Conservation (phyloP, 192 early-diverging fungal species). For the Coemansia sp. region DNA sequence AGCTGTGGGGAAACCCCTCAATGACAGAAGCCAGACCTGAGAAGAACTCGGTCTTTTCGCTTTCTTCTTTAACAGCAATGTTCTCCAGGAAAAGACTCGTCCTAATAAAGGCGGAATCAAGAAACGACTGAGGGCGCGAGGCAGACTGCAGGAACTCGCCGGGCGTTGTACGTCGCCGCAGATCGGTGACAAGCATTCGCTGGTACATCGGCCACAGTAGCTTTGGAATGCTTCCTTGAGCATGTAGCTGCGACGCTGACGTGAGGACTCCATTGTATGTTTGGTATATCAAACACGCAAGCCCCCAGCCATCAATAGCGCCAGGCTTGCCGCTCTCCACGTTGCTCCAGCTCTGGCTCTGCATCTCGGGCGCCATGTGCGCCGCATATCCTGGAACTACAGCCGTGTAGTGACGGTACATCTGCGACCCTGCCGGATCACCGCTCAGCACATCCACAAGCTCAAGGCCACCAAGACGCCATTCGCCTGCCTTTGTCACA, state of each 20-base stretch:
- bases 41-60: constrained; percentile 83
- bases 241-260: constrained; percentile 53
- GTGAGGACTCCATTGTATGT: constrained; percentile 69
- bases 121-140: constrained; percentile 62
- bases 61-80: constrained; percentile 85
- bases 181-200: constrained; percentile 60
- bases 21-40: constrained; percentile 73
- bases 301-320: constrained; percentile 80
- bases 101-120: constrained; percentile 82
- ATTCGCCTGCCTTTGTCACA: constrained; percentile 90
- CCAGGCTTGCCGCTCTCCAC: constrained; percentile 23
- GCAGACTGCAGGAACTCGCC: constrained; percentile 71
- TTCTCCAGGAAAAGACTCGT: constrained; percentile 88
- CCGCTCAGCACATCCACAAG: constrained; percentile 70
- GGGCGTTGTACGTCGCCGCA: constrained; percentile 64
- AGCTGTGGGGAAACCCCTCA: constrained; percentile 77
- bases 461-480: constrained; percentile 93
- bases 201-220: constrained; percentile 63
- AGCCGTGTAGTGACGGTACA: constrained; percentile 25
- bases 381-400: constrained; percentile 41
- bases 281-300: constrained; percentile 81
- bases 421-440: constrained; percentile 12
- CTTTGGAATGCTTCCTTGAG: constrained; percentile 62
- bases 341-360: constrained; percentile 29
- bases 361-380: constrained; percentile 43